phyloP scores from a whole-genome alignment of 768 basidiomycete species.

The Rhodotorula diobovata region DNA sequence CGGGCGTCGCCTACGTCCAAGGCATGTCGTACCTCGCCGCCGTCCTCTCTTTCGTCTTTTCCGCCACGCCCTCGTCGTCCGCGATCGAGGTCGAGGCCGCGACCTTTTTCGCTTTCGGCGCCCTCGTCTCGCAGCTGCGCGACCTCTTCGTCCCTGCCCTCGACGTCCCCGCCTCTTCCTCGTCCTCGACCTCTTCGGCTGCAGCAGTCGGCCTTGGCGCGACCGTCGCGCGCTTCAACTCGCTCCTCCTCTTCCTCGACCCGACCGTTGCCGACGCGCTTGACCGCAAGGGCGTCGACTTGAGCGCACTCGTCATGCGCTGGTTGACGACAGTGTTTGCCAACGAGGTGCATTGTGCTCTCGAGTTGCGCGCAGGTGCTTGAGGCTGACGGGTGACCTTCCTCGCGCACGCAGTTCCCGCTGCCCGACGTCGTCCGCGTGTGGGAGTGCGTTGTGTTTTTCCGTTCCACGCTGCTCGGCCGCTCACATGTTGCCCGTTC shows the following conservation, averaged over 20 bases:
- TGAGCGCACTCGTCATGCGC: conserved; percentile 17
- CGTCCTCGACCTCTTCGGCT: not conserved
- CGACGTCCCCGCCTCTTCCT: conserved; percentile 9
- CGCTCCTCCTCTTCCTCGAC: conserved; percentile 29
- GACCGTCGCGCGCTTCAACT: conserved; percentile 21
- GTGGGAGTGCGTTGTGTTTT: conserved; percentile 25
- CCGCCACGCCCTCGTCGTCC: not conserved
- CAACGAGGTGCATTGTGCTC: conserved; percentile 10
- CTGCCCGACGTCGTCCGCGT: conserved; percentile 33
- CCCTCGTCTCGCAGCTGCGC: conserved; percentile 30
- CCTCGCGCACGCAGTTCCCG: conserved; percentile 5
- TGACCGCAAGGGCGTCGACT: conserved; percentile 24
- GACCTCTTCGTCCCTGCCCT: conserved; percentile 33
- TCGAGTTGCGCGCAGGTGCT: not conserved
- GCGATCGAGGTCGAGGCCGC: conserved; percentile 1
- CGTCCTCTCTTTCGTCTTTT: conserved; percentile 27
- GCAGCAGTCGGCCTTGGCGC: conserved; percentile 14
- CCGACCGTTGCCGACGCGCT: conserved; percentile 21
- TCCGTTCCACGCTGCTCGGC: not conserved
- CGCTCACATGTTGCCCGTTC: not conserved
- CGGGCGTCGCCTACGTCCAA: conserved; percentile 34
- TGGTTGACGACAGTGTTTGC: conserved; percentile 38
- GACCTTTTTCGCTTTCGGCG: conserved; percentile 35
- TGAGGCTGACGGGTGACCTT: no score
- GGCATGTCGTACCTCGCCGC: conserved; percentile 37